Percentiles rank a stretch among this genome's conserved stretches.
Conservation (phyloP, 2,329 filamentous ascomycete genomes). For the Tolypocladium endophyticum region DNA sequence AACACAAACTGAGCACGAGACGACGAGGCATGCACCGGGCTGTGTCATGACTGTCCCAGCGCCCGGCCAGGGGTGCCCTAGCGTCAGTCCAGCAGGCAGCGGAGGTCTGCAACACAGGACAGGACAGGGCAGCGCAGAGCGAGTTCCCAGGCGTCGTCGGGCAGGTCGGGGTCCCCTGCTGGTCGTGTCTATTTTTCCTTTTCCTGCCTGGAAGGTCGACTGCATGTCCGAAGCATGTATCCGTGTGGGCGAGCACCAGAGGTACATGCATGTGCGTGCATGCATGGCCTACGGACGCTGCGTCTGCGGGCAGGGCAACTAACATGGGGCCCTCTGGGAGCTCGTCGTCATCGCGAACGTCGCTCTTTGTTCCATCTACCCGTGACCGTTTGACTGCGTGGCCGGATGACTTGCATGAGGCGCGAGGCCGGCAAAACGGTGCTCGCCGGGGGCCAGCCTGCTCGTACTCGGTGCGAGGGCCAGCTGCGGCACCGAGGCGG, state of each 20-base stretch:
- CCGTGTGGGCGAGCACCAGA: neutral
- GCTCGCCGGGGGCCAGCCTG: neutral
- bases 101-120: neutral
- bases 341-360: neutral
- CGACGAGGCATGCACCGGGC: neutral
- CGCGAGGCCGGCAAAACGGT: neutral
- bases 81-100: neutral
- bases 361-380: neutral
- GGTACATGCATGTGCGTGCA: neutral
- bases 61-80: neutral
- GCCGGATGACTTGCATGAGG: neutral
- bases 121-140: too few species aligned
- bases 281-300: neutral
- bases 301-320: neutral
- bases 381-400: neutral
- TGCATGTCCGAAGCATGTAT: neutral
- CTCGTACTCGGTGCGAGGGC: too few species aligned
- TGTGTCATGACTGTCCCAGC: neutral
- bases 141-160: neutral
- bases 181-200: neutral
- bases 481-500: too few species aligned
- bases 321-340: neutral
- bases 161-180: neutral
- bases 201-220: neutral
- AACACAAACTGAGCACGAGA: neutral